Percentiles rank a stretch among this genome's conserved stretches.
These are phyloP conservation scores for Berkeleyomyces rouxiae DNA, from an alignment of 2,329 filamentous ascomycete species.

Conservation along the genomic window DNA sequence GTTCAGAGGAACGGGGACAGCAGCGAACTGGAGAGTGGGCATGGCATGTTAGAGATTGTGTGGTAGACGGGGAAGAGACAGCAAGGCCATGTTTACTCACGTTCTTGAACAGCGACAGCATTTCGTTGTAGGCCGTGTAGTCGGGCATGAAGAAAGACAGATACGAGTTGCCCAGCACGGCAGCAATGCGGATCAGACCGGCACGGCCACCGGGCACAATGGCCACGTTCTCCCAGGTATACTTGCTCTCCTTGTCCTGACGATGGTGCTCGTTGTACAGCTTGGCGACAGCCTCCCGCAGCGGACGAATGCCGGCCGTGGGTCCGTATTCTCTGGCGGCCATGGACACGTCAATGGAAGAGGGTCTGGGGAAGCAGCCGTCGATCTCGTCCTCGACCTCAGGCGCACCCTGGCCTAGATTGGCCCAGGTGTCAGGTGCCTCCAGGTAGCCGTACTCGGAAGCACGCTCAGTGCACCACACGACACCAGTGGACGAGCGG, in stretches of 20 bases:
- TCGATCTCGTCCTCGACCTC: constrained; percentile 88
- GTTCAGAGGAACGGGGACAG: constrained; percentile 69
- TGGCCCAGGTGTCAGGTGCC: constrained; percentile 71
- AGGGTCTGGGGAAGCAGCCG: constrained; percentile 72
- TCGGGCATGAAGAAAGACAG: constrained; percentile 88
- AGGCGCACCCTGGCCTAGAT: constrained; percentile 83
- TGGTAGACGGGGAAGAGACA: not conserved
- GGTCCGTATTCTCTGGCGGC: constrained; percentile 79
- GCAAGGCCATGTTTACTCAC: constrained; percentile 24
- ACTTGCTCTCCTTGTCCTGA: constrained; percentile 71
- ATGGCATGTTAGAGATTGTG: not conserved
- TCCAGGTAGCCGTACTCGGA: constrained; percentile 79
- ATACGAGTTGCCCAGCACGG: constrained; percentile 82
- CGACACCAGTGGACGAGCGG: constrained; percentile 78
- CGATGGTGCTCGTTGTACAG: constrained; percentile 91
- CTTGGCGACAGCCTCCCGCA: constrained; percentile 74
- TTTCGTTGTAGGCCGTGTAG: constrained; percentile 96
- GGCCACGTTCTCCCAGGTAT: constrained; percentile 94
- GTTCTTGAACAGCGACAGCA: constrained; percentile 89
- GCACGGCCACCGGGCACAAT: constrained; percentile 89
- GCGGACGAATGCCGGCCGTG: constrained; percentile 80
- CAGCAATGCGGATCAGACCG: constrained; percentile 84
- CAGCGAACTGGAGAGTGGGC: constrained; percentile 46
- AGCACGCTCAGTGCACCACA: constrained; percentile 82
- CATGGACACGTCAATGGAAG: constrained; percentile 59